Conservation (phyloP, 768 basidiomycete genomes). For the Tylopilus balloui region DNA sequence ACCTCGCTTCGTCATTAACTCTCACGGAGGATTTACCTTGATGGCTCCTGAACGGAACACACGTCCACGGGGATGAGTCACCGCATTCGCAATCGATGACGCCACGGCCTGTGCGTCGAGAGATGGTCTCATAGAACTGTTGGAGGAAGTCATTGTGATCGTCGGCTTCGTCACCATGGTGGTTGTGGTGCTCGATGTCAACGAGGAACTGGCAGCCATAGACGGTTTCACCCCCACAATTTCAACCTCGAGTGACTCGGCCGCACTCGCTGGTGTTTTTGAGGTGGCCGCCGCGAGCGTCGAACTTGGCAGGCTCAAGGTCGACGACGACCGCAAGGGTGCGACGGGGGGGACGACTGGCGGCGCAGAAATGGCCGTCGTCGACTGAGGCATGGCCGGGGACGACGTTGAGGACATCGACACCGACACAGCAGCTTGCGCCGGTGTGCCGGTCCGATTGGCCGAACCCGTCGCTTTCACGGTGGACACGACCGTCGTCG, state of each 20-base stretch:
- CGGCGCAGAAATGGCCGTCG: neutral
- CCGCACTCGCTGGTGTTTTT: neutral
- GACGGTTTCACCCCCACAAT: constrained; percentile 13
- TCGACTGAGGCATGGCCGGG: constrained; percentile 1
- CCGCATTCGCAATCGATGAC: constrained; percentile 15
- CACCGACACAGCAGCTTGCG: constrained; percentile 15
- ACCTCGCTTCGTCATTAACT: neutral
- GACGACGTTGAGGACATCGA: constrained; percentile 5
- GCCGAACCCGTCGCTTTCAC: constrained; percentile 7
- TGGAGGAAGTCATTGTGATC: neutral
- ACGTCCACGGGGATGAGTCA: neutral
- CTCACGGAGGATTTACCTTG: neutral
- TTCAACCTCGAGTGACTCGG: constrained; percentile 21
- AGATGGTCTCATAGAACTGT: constrained; percentile 1
- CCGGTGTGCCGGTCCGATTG: constrained; percentile 3
- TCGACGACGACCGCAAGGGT: constrained; percentile 1
- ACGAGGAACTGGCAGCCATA: neutral
- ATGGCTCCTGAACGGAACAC: neutral
- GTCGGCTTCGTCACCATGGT: neutral
- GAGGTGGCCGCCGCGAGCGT: neutral
- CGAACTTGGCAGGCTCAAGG: constrained; percentile 1
- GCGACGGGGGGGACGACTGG: constrained; percentile 1
- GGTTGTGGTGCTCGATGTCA: neutral
- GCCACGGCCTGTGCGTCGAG: constrained; percentile 18
- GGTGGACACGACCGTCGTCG: constrained; percentile 18